phyloP scores from a whole-genome alignment of 2,329 filamentous ascomycete genomes.

The Ilyonectria sp. region DNA sequence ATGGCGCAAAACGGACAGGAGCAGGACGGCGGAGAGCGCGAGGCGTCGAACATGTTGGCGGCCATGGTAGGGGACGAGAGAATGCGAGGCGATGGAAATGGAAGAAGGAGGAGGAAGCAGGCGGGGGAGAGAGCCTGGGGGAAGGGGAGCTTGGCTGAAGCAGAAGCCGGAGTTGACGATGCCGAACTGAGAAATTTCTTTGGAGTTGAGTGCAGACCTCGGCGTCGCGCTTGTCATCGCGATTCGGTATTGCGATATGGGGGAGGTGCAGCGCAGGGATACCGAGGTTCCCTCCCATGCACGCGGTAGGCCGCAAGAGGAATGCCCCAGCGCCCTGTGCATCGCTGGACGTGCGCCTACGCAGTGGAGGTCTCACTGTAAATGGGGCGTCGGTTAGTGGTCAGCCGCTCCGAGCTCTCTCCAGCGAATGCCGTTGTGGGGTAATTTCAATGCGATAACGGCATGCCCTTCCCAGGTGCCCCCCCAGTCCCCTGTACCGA shows the following conservation, averaged over 20 bases:
- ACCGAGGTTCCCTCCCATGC: conserved; percentile 18
- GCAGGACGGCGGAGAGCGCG: conserved; percentile 50
- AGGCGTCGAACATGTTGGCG: conserved; percentile 55
- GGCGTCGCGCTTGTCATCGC: conserved; percentile 1
- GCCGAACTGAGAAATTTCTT: conserved; percentile 13
- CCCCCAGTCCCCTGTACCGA: neutral
- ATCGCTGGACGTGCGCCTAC: neutral
- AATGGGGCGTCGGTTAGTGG: conserved; percentile 1
- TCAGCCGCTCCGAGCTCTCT: neutral
- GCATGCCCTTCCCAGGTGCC: neutral
- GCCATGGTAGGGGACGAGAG: neutral
- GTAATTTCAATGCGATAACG: neutral
- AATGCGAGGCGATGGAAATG: neutral
- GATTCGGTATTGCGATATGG: conserved; percentile 22
- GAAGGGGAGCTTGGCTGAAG: neutral
- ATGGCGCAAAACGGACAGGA: conserved; percentile 77
- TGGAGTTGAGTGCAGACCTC: conserved; percentile 17
- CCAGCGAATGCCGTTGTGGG: neutral
- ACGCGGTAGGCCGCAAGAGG: conserved; percentile 5
- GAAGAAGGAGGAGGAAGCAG: neutral
- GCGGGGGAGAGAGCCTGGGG: neutral
- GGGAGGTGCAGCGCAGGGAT: neutral
- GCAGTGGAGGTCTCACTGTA: neutral
- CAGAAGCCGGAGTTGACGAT: neutral
- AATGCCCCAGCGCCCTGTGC: neutral